These are phyloP conservation scores for Pseudozyma tsukubaensis DNA, from an alignment of 1,284 basidiomycete genomes.

Conservation along the genomic window DNA sequence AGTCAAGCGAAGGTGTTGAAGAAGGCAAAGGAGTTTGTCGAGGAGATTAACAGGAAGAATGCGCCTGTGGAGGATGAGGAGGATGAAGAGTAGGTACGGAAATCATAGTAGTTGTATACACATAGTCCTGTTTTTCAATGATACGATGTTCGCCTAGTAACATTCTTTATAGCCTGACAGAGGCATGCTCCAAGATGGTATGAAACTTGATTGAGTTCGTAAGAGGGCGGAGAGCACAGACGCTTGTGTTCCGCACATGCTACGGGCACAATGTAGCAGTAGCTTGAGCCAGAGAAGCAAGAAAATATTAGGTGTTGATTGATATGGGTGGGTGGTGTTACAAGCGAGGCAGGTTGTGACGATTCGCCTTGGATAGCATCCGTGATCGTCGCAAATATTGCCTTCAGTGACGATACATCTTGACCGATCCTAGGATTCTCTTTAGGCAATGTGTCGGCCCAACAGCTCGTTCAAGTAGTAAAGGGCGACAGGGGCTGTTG, in stretches of 20 bases:
- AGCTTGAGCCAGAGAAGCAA: no score
- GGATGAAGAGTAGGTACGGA: constrained; percentile 23
- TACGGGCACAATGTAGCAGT: no score
- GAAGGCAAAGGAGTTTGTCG: constrained; percentile 80
- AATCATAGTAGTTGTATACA: not conserved
- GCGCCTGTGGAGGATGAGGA: constrained; percentile 25
- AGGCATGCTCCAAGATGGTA: no score
- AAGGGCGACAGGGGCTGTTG: constrained; percentile 39
- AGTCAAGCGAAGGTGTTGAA: constrained; percentile 85
- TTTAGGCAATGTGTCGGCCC: constrained; percentile 46
- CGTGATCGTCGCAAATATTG: no score
- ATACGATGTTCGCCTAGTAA: not conserved
- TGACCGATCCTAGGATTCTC: not conserved
- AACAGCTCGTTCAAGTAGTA: constrained; percentile 52
- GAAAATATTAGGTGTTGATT: no score
- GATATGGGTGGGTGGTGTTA: no score
- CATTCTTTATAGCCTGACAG: not conserved
- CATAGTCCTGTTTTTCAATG: constrained; percentile 4
- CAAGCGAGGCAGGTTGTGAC: no score
- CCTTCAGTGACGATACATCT: not conserved
- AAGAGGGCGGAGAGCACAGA: no score
- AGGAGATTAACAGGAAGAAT: constrained; percentile 41
- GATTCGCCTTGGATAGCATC: no score
- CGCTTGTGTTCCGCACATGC: no score
- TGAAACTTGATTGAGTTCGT: not conserved